A percentile compares a stretch with the other conserved stretches of the same genome.
Evolutionary conservation across 805 yeast species (phyloP).

Genomic region (Metschnikowia continentalis): DNA sequence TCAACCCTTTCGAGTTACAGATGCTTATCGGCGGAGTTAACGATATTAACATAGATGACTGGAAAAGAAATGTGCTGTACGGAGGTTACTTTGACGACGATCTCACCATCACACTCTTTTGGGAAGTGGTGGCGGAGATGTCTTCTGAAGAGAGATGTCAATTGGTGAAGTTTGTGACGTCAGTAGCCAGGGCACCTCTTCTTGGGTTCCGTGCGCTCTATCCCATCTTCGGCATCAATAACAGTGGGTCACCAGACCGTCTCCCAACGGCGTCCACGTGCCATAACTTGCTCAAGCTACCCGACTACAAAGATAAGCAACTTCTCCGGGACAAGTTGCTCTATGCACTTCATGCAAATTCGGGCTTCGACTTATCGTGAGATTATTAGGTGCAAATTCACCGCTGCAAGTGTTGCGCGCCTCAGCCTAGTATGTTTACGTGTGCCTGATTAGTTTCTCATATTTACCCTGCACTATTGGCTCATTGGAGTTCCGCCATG

Average conservation of each 20-base stretch:
- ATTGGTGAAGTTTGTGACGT: constrained; percentile 83
- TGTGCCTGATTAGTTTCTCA: not conserved
- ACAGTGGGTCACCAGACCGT: constrained; percentile 54
- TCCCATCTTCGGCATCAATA: constrained; percentile 79
- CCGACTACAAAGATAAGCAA: constrained; percentile 55
- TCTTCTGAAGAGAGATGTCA: constrained; percentile 55
- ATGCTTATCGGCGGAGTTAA: constrained; percentile 68
- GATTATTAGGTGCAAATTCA: not conserved
- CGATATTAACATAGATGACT: constrained; percentile 67
- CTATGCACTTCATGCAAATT: constrained; percentile 75
- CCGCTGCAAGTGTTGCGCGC: not conserved
- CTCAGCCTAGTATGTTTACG: not conserved
- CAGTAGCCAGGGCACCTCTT: constrained; percentile 88
- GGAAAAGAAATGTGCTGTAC: constrained; percentile 56
- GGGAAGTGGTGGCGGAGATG: constrained; percentile 75
- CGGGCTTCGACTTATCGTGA: constrained; percentile 71
- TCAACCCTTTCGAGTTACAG: constrained; percentile 79
- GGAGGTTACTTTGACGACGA: constrained; percentile 50
- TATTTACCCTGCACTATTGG: not conserved
- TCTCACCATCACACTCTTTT: constrained; percentile 59
- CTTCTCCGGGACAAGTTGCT: constrained; percentile 57
- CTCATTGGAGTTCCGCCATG: not conserved
- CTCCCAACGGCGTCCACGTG: constrained; percentile 94
- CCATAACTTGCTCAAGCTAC: constrained; percentile 79
- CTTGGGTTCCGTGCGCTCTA: constrained; percentile 62